Evolutionary conservation across 345 rosid genomes (phyloP).

Genomic region (Raphanus raphanistrum): DNA sequence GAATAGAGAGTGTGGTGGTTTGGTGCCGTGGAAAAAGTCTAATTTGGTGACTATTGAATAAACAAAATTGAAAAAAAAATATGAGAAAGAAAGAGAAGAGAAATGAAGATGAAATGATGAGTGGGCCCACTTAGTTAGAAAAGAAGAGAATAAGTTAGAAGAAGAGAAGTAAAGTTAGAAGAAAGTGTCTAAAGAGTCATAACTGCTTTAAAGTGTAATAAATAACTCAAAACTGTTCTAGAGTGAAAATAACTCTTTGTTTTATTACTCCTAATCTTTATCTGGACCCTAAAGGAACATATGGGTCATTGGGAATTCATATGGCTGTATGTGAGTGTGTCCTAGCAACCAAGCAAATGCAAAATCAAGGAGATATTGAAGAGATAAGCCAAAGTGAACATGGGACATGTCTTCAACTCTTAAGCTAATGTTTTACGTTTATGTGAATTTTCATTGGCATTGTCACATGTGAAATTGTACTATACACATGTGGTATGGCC

Average conservation of each 20-base stretch:
- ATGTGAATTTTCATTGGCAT: conserved; percentile 15
- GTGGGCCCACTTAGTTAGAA: too few relatives aligned
- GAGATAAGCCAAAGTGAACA: conserved; percentile 42
- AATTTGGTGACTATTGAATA: too few relatives aligned
- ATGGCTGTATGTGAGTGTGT: conserved; percentile 32
- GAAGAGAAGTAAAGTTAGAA: too few relatives aligned
- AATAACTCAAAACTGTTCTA: too few relatives aligned
- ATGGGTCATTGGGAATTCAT: conserved; percentile 41
- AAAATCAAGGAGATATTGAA: conserved; percentile 32
- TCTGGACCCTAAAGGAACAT: conserved; percentile 26
- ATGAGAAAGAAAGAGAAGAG: too few relatives aligned
- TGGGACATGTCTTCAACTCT: conserved; percentile 36
- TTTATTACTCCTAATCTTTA: background rate
- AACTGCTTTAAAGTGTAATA: too few relatives aligned
- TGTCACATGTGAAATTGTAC: conserved; percentile 41
- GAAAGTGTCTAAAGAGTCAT: too few relatives aligned
- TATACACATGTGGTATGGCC: conserved; percentile 41
- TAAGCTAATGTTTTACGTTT: conserved; percentile 29
- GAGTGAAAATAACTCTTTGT: background rate
- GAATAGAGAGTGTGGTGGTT: too few relatives aligned
- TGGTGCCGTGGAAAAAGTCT: too few relatives aligned
- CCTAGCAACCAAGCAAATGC: conserved; percentile 43
- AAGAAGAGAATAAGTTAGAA: too few relatives aligned
- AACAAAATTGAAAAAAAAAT: too few relatives aligned
- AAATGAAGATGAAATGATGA: too few relatives aligned